Evolutionary conservation across 306 rosid species (phyloP).

Genomic region (Trifolium repens): DNA sequence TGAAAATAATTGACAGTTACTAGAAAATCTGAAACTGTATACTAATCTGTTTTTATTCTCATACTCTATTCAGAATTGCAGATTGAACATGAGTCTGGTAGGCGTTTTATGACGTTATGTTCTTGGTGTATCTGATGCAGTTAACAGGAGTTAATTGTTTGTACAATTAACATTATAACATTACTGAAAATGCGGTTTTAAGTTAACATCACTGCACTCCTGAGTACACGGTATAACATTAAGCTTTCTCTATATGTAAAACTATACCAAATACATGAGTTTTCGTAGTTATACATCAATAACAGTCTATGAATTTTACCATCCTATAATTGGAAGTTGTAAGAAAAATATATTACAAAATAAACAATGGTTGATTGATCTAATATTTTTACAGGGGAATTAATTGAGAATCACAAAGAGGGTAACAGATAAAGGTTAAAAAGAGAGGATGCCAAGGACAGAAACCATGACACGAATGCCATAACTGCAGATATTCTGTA

Average conservation of each 20-base stretch:
- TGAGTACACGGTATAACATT: background rate
- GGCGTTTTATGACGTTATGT: background rate
- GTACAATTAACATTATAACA: background rate
- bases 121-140: slow-evolving; percentile 15
- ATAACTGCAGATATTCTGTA: slow-evolving; percentile 71
- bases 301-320: slow-evolving; percentile 7
- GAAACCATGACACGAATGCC: slow-evolving; percentile 82
- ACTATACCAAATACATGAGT: slow-evolving; percentile 31
- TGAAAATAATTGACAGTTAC: slow-evolving; percentile 26
- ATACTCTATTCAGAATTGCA: background rate
- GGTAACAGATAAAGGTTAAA: slow-evolving; percentile 83
- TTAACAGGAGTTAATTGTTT: background rate
- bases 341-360: background rate
- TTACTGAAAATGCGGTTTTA: background rate
- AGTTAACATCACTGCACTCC: background rate
- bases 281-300: slow-evolving; percentile 17
- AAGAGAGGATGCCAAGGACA: slow-evolving; percentile 67
- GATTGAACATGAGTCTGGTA: slow-evolving; percentile 8
- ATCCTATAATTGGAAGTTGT: background rate
- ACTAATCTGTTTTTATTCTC: background rate
- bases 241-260: slow-evolving; percentile 24
- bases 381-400: slow-evolving; percentile 29
- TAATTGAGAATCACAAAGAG: slow-evolving; percentile 53
- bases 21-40: slow-evolving; percentile 5
- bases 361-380: background rate